These are phyloP conservation scores for Chlamydomonas eustigma DNA, from an alignment of 139 green algal species.

Conservation along the genomic window DNA sequence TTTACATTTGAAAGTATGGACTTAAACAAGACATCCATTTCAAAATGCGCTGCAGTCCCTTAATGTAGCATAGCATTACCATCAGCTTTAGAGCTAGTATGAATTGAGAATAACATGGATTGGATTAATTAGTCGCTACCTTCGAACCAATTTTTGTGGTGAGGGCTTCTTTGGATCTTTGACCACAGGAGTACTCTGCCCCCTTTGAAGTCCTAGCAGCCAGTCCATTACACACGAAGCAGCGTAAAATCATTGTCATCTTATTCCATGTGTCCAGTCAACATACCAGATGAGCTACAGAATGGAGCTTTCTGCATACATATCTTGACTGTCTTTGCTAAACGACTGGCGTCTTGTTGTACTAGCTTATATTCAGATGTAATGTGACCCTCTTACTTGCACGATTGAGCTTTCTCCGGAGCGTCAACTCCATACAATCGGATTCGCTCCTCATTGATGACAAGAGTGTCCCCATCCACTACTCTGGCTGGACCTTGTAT, in stretches of 20 bases:
- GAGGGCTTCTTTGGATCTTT: slow-evolving; percentile 43
- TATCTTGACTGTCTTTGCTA: background rate
- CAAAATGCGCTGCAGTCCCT: no score
- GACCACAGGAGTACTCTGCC: slow-evolving; percentile 32
- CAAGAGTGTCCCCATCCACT: slow-evolving; percentile 39
- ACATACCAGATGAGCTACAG: background rate
- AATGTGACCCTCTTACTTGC: slow-evolving; percentile 21
- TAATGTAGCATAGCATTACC: background rate
- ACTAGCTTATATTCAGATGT: no score
- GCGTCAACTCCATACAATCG: slow-evolving; percentile 75
- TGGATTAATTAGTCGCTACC: no score
- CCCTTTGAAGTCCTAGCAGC: slow-evolving; percentile 4
- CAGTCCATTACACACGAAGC: no score
- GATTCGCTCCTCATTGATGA: slow-evolving; percentile 38
- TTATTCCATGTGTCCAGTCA: background rate
- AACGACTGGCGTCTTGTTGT: background rate
- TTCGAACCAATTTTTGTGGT: slow-evolving; percentile 37
- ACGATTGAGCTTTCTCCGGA: slow-evolving; percentile 72
- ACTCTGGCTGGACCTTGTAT: slow-evolving; percentile 22
- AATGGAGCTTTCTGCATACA: background rate
- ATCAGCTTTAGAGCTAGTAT: background rate
- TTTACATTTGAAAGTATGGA: no score
- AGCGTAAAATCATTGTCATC: background rate
- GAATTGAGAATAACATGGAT: no score
- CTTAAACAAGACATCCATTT: no score